Conservation (phyloP, 352 stramenopile species). For the Phytophthora sansomeana region DNA sequence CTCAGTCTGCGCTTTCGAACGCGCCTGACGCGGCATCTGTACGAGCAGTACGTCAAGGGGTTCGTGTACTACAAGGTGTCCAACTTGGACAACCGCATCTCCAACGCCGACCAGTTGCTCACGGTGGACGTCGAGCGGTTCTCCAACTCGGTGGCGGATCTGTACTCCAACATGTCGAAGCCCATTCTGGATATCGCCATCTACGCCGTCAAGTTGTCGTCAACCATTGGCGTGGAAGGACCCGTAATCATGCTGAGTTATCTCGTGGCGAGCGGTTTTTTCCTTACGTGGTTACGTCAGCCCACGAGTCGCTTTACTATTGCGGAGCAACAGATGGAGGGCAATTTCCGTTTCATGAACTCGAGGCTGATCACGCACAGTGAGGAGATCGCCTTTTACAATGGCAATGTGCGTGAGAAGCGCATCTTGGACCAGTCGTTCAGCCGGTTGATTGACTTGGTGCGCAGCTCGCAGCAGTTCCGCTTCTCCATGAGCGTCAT, state of each 20-base stretch:
- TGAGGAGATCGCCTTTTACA: slow-evolving; percentile 93
- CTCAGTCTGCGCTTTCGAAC: slow-evolving; percentile 86
- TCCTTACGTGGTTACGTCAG: slow-evolving; percentile 77
- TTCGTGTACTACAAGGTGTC: slow-evolving; percentile 94
- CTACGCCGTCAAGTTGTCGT: slow-evolving; percentile 74
- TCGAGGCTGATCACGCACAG: slow-evolving; percentile 89
- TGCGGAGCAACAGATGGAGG: slow-evolving; percentile 84
- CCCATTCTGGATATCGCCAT: slow-evolving; percentile 85
- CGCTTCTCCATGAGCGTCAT: slow-evolving; percentile 84
- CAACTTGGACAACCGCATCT: slow-evolving; percentile 90
- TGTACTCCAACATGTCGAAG: slow-evolving; percentile 93
- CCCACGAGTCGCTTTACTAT: slow-evolving; percentile 84
- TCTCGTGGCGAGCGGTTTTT: slow-evolving; percentile 70
- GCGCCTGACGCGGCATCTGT: slow-evolving; percentile 82
- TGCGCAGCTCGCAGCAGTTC: slow-evolving; percentile 86
- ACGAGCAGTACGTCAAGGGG: slow-evolving; percentile 86
- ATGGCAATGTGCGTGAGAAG: slow-evolving; percentile 88
- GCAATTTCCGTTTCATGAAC: slow-evolving; percentile 90
- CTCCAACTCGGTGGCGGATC: slow-evolving; percentile 78
- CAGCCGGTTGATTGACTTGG: slow-evolving; percentile 60
- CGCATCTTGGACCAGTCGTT: slow-evolving; percentile 81
- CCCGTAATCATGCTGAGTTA: slow-evolving; percentile 78
- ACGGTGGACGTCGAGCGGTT: slow-evolving; percentile 90
- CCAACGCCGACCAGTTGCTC: slow-evolving; percentile 89
- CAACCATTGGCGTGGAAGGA: slow-evolving; percentile 76